Evolutionary conservation across 768 basidiomycete species (phyloP), one percentile per base, ranked within the genome.

Genomic region (Psilocybe cubensis): DNA sequence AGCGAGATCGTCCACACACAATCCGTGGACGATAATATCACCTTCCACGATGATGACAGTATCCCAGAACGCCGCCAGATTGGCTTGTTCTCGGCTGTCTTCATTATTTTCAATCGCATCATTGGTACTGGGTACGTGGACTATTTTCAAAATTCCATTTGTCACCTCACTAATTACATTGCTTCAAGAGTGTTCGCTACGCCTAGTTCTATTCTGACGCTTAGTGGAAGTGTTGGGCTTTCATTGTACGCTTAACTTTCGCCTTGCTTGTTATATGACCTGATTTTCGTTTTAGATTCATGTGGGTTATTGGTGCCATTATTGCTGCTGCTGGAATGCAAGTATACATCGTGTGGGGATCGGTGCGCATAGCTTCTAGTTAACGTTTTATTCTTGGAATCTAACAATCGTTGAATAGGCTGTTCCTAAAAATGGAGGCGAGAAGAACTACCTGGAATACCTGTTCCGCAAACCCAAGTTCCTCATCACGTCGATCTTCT

Each of bases 401-500:
- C 27, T 43, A 42, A 59, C 33, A 18, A 29, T 3, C 25, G 1
- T 20, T 17, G 29, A 2, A 4, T 38, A 77, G 84, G 86, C 79
- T 11, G 67, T 89, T 1, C 88, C 88, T 1, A 73, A 77, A 17
- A 87, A 77, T 45, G 88, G 88, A 10, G 88, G 84, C n/a, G 87
- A 89, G 70, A 88, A 88, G 68, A 86, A 83, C 43, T 90, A 89
- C 62, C 72, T 89, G 47, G 85, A 87, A 62, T 87, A 79, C 63
- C 70, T 88, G 20, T 88, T 78, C 68, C 73, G 78, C 43, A 77
- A 74, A 33, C 88, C 87, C 11, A 79, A 73, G 49, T 83, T 80
- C 54, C 74, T 90, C 60, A 76, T 76, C 11, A 83, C 84, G 18
- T 86, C 81, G 49, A 63, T 83, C 40, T 88, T 81, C 58, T 81